Evolutionary conservation across 1,284 basidiomycete genomes (phyloP).

Genomic region (Fomitiporia mediterranea): DNA sequence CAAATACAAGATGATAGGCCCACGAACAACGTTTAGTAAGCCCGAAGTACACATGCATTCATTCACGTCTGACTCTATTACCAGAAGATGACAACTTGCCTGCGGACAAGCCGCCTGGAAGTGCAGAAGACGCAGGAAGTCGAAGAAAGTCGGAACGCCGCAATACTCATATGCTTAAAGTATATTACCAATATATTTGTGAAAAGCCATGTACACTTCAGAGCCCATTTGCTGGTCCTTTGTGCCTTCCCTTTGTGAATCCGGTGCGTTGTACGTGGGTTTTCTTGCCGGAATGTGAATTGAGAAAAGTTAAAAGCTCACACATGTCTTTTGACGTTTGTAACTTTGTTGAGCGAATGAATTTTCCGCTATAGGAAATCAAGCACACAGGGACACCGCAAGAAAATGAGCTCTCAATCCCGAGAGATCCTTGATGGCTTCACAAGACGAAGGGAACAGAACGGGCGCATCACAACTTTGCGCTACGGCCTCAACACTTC

Average conservation of each 20-base stretch:
- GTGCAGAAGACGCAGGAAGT: background rate
- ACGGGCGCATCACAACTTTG: too few species aligned
- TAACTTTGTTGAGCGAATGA: too few species aligned
- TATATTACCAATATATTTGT: conserved; percentile 14
- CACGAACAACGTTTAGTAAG: background rate
- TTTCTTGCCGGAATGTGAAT: background rate
- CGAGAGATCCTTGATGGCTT: too few species aligned
- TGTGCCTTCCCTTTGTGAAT: background rate
- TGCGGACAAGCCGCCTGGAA: conserved; percentile 1
- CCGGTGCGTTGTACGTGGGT: background rate
- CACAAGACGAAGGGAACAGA: too few species aligned
- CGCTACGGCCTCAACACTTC: too few species aligned
- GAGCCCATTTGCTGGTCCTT: background rate
- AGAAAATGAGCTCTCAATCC: too few species aligned
- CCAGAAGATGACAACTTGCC: background rate
- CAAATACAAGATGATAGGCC: conserved; percentile 1
- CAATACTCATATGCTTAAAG: conserved; percentile 10
- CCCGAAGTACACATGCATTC: background rate
- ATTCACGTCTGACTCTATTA: background rate
- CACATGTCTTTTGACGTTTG: too few species aligned
- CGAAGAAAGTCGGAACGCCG: conserved; percentile 1
- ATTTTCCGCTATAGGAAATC: too few species aligned
- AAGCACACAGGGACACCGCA: too few species aligned
- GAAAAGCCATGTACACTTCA: background rate
- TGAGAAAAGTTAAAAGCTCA: too few species aligned